Percentiles rank a stretch among this genome's conserved stretches.
phyloP scores from a whole-genome alignment of 176 grass and related monocot species.

The Oryza rufipogon region DNA sequence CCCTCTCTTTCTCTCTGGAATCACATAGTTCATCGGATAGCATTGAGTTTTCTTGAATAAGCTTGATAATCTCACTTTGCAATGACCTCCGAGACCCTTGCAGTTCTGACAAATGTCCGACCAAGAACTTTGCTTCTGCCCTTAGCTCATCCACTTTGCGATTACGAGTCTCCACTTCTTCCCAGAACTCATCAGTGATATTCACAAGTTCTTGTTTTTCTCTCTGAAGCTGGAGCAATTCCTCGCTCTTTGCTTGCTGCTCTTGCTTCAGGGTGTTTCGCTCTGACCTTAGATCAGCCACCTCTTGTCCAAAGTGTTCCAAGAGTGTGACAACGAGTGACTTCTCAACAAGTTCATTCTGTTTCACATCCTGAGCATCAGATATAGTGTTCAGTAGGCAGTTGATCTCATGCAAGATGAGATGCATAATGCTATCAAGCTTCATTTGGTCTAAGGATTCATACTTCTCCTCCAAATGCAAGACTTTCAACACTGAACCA shows the following conservation, averaged over 20 bases:
- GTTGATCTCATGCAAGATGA: constrained; percentile 82
- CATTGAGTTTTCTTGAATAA: constrained; percentile 67
- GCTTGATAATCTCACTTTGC: constrained; percentile 68
- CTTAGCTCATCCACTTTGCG: constrained; percentile 67
- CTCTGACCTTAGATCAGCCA: constrained; percentile 75
- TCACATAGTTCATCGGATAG: constrained; percentile 57
- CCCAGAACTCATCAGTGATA: constrained; percentile 59
- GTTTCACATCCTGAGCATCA: constrained; percentile 76
- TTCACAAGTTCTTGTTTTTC: constrained; percentile 57
- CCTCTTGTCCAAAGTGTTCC: constrained; percentile 83
- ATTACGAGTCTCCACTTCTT: constrained; percentile 61
- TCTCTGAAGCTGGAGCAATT: constrained; percentile 50
- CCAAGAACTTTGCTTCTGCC: constrained; percentile 70
- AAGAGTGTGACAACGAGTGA: constrained; percentile 83
- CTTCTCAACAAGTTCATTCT: constrained; percentile 84
- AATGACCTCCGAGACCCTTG: constrained; percentile 65
- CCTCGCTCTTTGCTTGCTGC: constrained; percentile 50
- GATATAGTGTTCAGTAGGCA: constrained; percentile 60
- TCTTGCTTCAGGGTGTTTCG: constrained; percentile 58
- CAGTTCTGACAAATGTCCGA: constrained; percentile 71
- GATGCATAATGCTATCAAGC: constrained; percentile 79
- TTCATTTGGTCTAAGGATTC: constrained; percentile 68
- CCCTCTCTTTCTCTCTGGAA: constrained; percentile 53
- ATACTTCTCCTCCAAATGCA: constrained; percentile 82
- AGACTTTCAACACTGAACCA: constrained; percentile 48